Percentiles rank a stretch among this genome's conserved stretches.
phyloP scores from a whole-genome alignment of 2,329 filamentous ascomycete genomes.

The Monilinia fructicola region DNA sequence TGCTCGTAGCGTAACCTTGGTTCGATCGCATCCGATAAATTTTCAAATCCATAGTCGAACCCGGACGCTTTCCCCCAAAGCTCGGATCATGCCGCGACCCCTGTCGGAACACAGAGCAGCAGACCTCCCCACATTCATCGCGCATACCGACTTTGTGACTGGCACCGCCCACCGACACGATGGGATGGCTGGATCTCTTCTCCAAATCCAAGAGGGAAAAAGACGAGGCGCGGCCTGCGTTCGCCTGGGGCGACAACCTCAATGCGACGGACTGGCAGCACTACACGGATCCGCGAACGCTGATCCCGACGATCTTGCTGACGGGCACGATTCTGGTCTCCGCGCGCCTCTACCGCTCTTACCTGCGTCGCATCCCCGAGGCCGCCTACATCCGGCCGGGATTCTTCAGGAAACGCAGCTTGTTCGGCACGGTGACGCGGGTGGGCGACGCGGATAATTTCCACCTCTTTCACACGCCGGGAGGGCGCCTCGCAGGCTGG shows the following conservation, averaged over 20 bases:
- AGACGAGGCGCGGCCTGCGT: constrained; percentile 40
- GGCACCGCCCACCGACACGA: constrained; percentile 36
- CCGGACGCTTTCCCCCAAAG: not conserved
- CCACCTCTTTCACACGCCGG: constrained; percentile 89
- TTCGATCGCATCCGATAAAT: constrained; percentile 8
- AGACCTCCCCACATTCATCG: constrained; percentile 16
- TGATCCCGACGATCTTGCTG: constrained; percentile 54
- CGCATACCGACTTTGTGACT: not conserved
- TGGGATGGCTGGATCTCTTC: constrained; percentile 51
- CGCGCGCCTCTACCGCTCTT: constrained; percentile 66
- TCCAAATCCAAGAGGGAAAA: constrained; percentile 37
- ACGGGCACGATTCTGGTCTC: constrained; percentile 55
- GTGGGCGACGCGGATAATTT: constrained; percentile 98
- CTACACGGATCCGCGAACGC: constrained; percentile 54
- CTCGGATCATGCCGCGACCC: constrained; percentile 20
- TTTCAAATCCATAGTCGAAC: not conserved
- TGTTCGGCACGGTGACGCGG: constrained; percentile 85
- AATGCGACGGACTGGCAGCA: constrained; percentile 54
- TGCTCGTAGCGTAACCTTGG: not conserved
- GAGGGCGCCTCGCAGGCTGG: constrained; percentile 85
- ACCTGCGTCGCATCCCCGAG: constrained; percentile 80
- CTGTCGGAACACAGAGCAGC: constrained; percentile 1
- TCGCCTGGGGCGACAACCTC: constrained; percentile 47
- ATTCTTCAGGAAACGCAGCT: constrained; percentile 70
- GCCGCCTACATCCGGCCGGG: constrained; percentile 71